These are phyloP conservation scores for Fusarium nisikadoi DNA, from an alignment of 2,329 filamentous ascomycete genomes.

Conservation along the genomic window DNA sequence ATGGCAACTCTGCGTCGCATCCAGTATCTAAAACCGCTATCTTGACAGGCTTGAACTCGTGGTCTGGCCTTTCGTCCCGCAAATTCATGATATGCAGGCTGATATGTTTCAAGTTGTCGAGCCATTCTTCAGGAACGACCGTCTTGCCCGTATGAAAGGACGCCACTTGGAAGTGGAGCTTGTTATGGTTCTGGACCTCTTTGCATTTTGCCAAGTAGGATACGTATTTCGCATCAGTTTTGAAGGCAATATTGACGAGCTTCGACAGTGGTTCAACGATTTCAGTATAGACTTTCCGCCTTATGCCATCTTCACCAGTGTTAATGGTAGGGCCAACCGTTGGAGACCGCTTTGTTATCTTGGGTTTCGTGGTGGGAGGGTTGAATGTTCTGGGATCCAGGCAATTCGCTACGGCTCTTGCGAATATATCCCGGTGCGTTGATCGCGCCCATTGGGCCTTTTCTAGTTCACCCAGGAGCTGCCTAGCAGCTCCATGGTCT, in stretches of 20 bases:
- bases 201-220: background rate
- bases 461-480: background rate
- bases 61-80: fast-evolving
- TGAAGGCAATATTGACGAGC: background rate
- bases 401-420: background rate
- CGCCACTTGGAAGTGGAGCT: fast-evolving
- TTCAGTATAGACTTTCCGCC: background rate
- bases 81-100: background rate
- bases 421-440: background rate
- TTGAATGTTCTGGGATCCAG: background rate
- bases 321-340: fast-evolving
- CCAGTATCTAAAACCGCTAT: background rate
- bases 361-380: fast-evolving
- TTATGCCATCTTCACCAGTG: fast-evolving
- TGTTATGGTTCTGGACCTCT: background rate
- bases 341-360: fast-evolving
- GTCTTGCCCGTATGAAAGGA: background rate
- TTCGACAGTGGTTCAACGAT: fast-evolving
- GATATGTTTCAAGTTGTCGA: background rate
- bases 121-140: background rate
- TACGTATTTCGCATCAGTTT: background rate
- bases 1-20: background rate
- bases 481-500: background rate
- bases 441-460: background rate
- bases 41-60: fast-evolving